Base-by-base conservation (phyloP, 768 basidiomycete genomes). In the Chiua virens region DNA sequence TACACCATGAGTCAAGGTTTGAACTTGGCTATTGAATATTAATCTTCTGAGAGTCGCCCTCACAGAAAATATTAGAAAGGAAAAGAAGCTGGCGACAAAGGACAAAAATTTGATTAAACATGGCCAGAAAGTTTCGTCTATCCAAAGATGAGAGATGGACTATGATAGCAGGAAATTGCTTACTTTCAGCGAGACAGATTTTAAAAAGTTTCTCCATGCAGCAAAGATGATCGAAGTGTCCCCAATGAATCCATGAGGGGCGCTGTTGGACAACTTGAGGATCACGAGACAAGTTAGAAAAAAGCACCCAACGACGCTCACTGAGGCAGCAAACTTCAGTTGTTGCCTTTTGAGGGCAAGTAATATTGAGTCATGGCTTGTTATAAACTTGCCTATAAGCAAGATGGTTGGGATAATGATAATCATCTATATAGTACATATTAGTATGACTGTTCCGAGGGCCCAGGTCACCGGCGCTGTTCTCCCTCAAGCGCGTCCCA, bases 51-150 rank as follows among this genome's bases (percentile, higher is more conserved):
- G 72, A 14, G 86, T 86, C 14, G 89, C 82, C 59, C 92, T 55
- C 4, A 34, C 2, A 47, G 18, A 10, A 25, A 23, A 22, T 38
- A 36, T 64, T 15, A 55, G 54, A 45, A 17, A n/a, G 20, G 5
- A 42, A 37, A 38, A 9, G 8, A 42, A 38, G n/a, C n/a, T n/a
- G n/a, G n/a, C n/a, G n/a, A n/a, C n/a, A n/a, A n/a, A n/a, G n/a
- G n/a, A n/a, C n/a, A n/a, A n/a, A n/a, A n/a, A 92, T 91, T 89
- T 79, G 20, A 79, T 86, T 32, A 93, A 71, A 65, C 89, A 93
- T 8, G 85, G 80, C 92, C 92, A 94, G 61, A 92, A 94, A 0
- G 75, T 77, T 46, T 88, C 86, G 52, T 90, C 87, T 59, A 83
- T 79, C 92, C 92, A 94, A 22, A 90, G 87, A 14, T 70, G 86